Base-by-base conservation (phyloP, 2,329 filamentous ascomycete species). In the Leptodontidium sp. region DNA sequence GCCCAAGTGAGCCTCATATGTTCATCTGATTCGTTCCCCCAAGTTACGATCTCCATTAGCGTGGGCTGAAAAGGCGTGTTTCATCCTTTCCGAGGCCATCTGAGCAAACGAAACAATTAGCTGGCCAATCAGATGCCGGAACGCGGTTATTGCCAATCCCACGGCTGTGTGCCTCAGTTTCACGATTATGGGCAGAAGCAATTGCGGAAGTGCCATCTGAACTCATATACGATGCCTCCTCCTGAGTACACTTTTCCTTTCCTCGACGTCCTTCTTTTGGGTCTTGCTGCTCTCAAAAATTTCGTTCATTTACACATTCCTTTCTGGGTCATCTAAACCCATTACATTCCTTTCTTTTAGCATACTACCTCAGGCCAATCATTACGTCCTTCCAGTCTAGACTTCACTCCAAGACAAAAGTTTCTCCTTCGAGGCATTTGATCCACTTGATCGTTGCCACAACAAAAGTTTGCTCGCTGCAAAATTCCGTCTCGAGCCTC, bases 41-140 rank as follows among this genome's bases (percentile, higher is more conserved):
- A 59, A 26, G 35, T 59, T 43, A 15, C 35, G 55, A 59, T 59
- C 55, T 14, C 32, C 52, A 55, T 55, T 55, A 26, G 2, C 52
- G n/a, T n/a, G 32, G 55, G 38, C 35, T 59, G 55, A 43, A 59
- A 43, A 14, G 6, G 55, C 38, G 38, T 59, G 55, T 40, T 59
- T 59, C 55, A 59, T 59, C 55, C 35, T 24, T 40, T 43, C 55
- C 55, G 38, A 43, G 43, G 55, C 55, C 55, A 43, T 59, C n/a
- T 21, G n/a, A 59, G 38, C 55, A 59, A 59, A 43, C 32, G 55
- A 59, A 59, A 59, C 55, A 43, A n/a, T 43, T 17, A 32, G 32
- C 14, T 26, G 38, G 32, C 55, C 55, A 59, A 59, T 59, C 21
- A 59, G 55, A 59, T 26, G 5, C 8, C 2, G 21, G 55, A 59